Conservation (phyloP, 2,329 filamentous ascomycete genomes). For the Ophiostoma sp. region DNA sequence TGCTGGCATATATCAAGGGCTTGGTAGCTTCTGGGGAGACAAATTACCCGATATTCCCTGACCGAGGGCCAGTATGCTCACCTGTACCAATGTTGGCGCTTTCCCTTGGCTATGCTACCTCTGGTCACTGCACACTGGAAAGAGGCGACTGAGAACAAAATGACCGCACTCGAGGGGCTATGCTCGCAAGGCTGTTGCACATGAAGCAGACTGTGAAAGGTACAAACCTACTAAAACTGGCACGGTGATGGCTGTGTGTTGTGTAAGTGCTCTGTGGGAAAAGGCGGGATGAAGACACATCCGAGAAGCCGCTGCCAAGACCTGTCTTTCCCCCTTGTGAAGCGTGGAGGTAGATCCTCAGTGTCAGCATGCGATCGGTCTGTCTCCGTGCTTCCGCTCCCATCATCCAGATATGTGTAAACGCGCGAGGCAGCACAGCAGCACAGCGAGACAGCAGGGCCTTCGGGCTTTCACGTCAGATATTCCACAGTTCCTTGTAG, state of each 20-base stretch:
- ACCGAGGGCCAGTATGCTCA: too few species aligned
- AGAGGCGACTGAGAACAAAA: background rate
- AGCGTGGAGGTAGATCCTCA: background rate
- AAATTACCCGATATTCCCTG: too few species aligned
- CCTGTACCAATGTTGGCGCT: too few species aligned
- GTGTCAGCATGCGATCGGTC: background rate
- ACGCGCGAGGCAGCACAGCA: background rate
- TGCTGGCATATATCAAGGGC: too few species aligned
- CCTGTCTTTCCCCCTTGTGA: background rate
- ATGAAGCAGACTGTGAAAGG: background rate
- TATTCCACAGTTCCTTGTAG: background rate
- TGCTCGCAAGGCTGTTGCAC: background rate
- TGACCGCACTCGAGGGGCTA: background rate
- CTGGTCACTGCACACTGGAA: background rate
- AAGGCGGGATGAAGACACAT: background rate
- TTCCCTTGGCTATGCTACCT: background rate
- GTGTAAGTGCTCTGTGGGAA: background rate
- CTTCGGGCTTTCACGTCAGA: background rate
- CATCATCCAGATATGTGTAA: conserved; percentile 3
- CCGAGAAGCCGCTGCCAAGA: background rate
- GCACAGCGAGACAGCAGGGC: background rate
- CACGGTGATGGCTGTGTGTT: background rate
- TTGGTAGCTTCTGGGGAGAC: too few species aligned
- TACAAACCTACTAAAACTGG: background rate
- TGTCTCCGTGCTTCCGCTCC: conserved; percentile 3